Base-by-base conservation (phyloP, 2,329 filamentous ascomycete genomes). In the Mollisiaceae sp. region DNA sequence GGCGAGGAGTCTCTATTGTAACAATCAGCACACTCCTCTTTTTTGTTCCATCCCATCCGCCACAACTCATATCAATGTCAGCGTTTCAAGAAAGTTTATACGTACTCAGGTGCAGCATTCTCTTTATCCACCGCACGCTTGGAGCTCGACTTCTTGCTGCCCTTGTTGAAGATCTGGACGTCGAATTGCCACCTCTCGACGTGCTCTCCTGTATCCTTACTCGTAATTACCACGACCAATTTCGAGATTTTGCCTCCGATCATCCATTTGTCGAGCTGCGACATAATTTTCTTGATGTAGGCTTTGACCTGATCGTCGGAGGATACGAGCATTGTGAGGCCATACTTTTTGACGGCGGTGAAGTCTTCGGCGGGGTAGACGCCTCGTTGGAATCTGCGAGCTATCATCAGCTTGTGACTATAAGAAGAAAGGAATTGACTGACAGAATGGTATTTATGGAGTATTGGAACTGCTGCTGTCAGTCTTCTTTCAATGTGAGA, bases 281-380 rank as follows among this genome's bases (percentile, higher is more conserved):
- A 90, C 94, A 97, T 99, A 82, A 99, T 98, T 81, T 96, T 97
- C 80, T 97, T 97, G 83, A 99, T 97, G 81, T 99, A 99, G 38
- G 94, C 93, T 80, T 97, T 97, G 77, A 99, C 95, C 81, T 99
- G 94, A 82, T 98, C 95, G 78, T 99, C 95, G 69, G 93, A 88
- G 38, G 94, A 96, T 60, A 98, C 94, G 89, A 76, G 65, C 63
- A 71, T 74, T 75, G 97, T 98, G 75, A 99, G 87, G 74, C 95
- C 95, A 90, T 99, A 99, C 82, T 99, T 99, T 82, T 99, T 99
- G 75, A 99, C 94, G 91, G 93, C 91, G 71, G 91, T 92, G 77
- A 99, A 99, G 82, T 99, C 95, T 76, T 99, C 95, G 60, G 95
- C 93, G 32, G 95, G 95, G 79, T 99, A 91, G 70, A 91, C 88